phyloP scores from a whole-genome alignment of 2,329 filamentous ascomycete species.

The Sporothrix brunneoviolacea region DNA sequence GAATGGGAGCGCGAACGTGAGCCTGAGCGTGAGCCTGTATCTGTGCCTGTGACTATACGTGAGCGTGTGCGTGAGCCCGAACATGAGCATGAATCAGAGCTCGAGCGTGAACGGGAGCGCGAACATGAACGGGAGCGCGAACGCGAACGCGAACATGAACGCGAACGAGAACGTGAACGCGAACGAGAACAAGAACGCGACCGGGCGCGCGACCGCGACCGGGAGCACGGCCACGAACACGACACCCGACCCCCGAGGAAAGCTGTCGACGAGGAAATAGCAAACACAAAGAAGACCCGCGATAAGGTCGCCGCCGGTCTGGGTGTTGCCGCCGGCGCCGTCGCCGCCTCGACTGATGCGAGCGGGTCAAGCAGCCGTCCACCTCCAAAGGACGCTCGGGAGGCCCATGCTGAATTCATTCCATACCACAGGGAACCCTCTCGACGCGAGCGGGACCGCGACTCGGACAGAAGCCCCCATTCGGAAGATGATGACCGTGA shows the following conservation, averaged over 20 bases:
- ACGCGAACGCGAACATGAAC: constrained; percentile 21
- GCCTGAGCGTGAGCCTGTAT: constrained; percentile 19
- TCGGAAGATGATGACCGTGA: not conserved
- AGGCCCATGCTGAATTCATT: not conserved
- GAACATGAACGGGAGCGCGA: constrained; percentile 8
- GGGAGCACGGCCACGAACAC: constrained; percentile 10
- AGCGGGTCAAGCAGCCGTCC: constrained; percentile 23
- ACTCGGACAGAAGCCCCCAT: not conserved
- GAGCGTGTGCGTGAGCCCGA: constrained; percentile 15
- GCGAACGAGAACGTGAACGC: constrained; percentile 18
- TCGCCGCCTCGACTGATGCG: constrained; percentile 29
- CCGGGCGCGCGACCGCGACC: constrained; percentile 23
- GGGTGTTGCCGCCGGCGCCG: constrained; percentile 41
- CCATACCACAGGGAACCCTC: constrained; percentile 20
- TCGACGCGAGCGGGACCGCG: constrained; percentile 2
- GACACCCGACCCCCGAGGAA: constrained; percentile 24
- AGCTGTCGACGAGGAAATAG: constrained; percentile 21
- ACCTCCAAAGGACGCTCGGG: not conserved
- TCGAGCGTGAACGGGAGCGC: constrained; percentile 11
- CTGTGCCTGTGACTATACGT: constrained; percentile 19
- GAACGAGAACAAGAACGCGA: constrained; percentile 32
- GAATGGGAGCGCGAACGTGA: constrained; percentile 18
- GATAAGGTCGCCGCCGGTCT: constrained; percentile 44
- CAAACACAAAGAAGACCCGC: constrained; percentile 33
- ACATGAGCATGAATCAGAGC: constrained; percentile 14